These are phyloP conservation scores for Xerophyta viscosa DNA, from an alignment of 106 monocot species.

Conservation along the genomic window DNA sequence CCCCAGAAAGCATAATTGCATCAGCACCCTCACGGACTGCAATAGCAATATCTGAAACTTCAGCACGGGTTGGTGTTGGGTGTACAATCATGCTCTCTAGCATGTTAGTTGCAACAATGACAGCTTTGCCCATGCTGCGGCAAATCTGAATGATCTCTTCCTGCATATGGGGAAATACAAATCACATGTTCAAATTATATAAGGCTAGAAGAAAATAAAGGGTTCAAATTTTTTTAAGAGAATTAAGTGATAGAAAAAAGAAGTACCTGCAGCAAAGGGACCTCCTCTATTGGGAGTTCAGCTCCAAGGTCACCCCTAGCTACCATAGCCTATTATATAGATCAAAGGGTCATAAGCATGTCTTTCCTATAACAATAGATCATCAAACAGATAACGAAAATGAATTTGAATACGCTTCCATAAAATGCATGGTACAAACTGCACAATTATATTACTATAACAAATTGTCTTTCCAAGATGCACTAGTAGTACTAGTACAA, in stretches of 20 bases:
- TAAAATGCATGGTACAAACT: no score
- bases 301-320: conserved; percentile 99
- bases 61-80: conserved; percentile 95
- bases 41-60: conserved; percentile 96
- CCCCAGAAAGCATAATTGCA: conserved; percentile 96
- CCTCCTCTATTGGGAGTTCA: conserved; percentile 98
- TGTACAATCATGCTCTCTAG: conserved; percentile 99
- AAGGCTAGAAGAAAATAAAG: background rate
- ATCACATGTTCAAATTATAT: background rate
- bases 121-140: conserved; percentile 96
- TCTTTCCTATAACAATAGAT: no score
- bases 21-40: conserved; percentile 96
- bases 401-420: no score
- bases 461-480: no score
- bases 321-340: conserved; percentile 82
- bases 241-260: background rate
- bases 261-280: conserved; percentile 84
- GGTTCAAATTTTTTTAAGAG: background rate
- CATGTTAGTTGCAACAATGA: conserved; percentile 99
- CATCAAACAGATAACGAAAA: no score
- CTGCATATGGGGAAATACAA: conserved; percentile 32
- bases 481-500: no score
- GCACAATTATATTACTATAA: no score
- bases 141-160: conserved; percentile 95
- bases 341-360: no score